Conservation (phyloP, 805 yeast genomes). For the Candida wancherniae region DNA sequence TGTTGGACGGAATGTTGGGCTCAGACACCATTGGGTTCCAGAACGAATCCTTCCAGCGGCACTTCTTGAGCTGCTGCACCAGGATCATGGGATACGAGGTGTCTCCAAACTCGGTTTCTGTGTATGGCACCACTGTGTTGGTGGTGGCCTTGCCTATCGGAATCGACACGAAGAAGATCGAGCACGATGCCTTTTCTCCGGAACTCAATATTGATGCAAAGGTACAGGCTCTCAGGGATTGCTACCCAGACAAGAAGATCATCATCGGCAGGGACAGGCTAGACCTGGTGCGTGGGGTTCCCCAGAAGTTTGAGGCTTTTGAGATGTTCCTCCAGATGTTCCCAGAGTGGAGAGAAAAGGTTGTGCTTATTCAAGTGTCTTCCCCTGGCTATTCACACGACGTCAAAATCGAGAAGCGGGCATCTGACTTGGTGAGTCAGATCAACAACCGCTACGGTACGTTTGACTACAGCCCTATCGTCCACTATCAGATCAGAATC, state of each 20-base stretch:
- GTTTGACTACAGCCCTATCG: slow-evolving; percentile 79
- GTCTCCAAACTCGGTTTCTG: slow-evolving; percentile 50
- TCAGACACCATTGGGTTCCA: slow-evolving; percentile 85
- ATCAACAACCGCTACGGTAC: slow-evolving; percentile 85
- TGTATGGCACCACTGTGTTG: slow-evolving; percentile 72
- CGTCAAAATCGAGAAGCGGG: slow-evolving; percentile 70
- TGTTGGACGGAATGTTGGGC: slow-evolving; percentile 89
- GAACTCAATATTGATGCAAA: slow-evolving; percentile 51
- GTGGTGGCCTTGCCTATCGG: slow-evolving; percentile 85
- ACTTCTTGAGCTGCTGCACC: slow-evolving; percentile 85
- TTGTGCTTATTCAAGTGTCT: slow-evolving; percentile 87
- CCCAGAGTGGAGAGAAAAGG: slow-evolving; percentile 87
- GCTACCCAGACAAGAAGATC: slow-evolving; percentile 64
- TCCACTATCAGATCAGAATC: slow-evolving; percentile 87
- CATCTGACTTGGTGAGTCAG: slow-evolving; percentile 71
- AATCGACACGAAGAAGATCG: slow-evolving; percentile 68
- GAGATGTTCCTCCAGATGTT: slow-evolving; percentile 83
- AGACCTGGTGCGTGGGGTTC: slow-evolving; percentile 88
- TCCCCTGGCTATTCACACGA: slow-evolving; percentile 66
- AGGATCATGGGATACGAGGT: slow-evolving; percentile 82
- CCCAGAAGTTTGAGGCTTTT: slow-evolving; percentile 88
- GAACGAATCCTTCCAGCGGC: slow-evolving; percentile 79
- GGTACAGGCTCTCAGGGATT: slow-evolving; percentile 56
- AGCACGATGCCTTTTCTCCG: slow-evolving; percentile 50
- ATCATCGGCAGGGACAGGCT: slow-evolving; percentile 93